These are phyloP conservation scores for Cichorium intybus DNA, from an alignment of 140 eudicot genomes.

Conservation along the genomic window DNA sequence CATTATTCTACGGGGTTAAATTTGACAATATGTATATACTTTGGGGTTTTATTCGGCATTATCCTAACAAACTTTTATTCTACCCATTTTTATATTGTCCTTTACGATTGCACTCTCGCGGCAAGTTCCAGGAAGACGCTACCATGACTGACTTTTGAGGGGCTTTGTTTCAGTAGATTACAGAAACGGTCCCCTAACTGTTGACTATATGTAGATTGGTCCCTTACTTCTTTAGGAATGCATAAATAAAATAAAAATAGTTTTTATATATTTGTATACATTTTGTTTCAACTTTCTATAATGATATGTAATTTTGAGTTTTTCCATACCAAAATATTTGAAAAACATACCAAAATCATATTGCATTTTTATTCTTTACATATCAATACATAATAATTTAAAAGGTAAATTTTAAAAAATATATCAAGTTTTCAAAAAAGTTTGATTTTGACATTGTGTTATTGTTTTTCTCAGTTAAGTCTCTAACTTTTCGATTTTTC, in stretches of 20 bases:
- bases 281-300: too few relatives aligned
- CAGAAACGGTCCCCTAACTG: not conserved
- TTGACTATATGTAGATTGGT: not conserved
- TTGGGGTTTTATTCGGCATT: not conserved
- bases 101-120: constrained; percentile 3
- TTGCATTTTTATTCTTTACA: too few relatives aligned
- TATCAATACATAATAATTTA: too few relatives aligned
- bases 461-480: too few relatives aligned
- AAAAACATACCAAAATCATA: too few relatives aligned
- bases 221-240: not conserved
- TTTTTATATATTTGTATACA: too few relatives aligned
- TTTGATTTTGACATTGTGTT: too few relatives aligned
- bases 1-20: not conserved
- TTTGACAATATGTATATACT: not conserved
- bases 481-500: too few relatives aligned
- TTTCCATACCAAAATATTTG: too few relatives aligned
- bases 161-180: not conserved
- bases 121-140: constrained; percentile 3
- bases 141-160: not conserved
- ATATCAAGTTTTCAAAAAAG: too few relatives aligned
- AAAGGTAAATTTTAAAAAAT: too few relatives aligned
- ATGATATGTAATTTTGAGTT: too few relatives aligned
- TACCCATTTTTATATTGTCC: not conserved
- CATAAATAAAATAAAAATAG: not conserved
- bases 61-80: not conserved